Evolutionary conservation across 1,139 yeast species (phyloP), one percentile per base, ranked within the genome.

Genomic region (Cylindricascospora bacillispora): DNA sequence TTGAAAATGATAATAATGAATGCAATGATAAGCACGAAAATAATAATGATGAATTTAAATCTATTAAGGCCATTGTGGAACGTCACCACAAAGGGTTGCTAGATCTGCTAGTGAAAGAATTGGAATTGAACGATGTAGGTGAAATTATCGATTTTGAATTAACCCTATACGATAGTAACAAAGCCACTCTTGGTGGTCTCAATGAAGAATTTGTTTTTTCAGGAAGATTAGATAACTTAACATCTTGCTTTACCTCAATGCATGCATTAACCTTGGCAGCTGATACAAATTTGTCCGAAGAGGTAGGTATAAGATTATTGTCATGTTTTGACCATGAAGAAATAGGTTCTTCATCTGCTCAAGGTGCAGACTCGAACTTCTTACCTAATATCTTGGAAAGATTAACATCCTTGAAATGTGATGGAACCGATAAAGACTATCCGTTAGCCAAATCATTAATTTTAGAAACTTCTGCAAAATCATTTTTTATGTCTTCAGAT

Each of bases 271-370:
- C 80, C 26, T 71, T 70, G 36, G 65, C 92, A 2, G 49, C 56
- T 4, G 55, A 66, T 5, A 39, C 44, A 3, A 53, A 56, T 24
- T 52, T 77, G 22, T 52, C 47, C 1, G 37, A 52, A 1, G 81
- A 71, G 34, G 44, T 56, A 6, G 77, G 81, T 24, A 73, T 83
- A 26, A 74, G 78, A 45, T 52, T 85, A 51, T 66, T 83, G 30
- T 75, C 93, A 0, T 63, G 85, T 38, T 86, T 86, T 54, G 97
- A 86, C 55, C 95, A 89, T 55, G 98, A 89, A 57, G 98, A 86
- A 57, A 70, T 89, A 44, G 98, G 98, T 0, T 83, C 95, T 4
- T 64, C 73, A 7, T 79, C 94, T 21, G 94, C 95, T 7, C 97
- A 89, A 55, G 98, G 98, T 38, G 98, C 98, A 2, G 89, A 82